These are phyloP conservation scores for Cercospora janseana DNA, from an alignment of 2,329 filamentous ascomycete genomes.

Conservation along the genomic window DNA sequence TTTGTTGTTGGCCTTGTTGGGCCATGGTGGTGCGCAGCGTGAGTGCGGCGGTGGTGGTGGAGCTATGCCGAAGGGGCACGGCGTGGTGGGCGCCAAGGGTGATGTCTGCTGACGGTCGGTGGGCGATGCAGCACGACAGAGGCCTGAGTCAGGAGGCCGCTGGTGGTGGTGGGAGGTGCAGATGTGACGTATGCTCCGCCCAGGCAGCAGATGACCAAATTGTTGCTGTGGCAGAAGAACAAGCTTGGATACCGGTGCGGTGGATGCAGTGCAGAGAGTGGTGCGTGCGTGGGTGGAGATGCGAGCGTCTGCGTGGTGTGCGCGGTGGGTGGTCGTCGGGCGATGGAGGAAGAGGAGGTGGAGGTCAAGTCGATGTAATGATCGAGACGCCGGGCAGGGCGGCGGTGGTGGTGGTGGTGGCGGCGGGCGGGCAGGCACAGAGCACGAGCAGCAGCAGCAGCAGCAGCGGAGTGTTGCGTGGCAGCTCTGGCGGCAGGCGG, in stretches of 20 bases:
- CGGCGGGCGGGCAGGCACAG: not conserved
- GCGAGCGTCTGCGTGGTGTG: slow-evolving; percentile 3
- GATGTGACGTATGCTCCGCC: slow-evolving; percentile 31
- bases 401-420: not conserved
- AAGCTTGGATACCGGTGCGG: slow-evolving; percentile 16
- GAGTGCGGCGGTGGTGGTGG: not conserved
- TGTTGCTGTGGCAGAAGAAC: slow-evolving; percentile 17
- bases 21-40: slow-evolving; percentile 39
- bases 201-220: slow-evolving; percentile 15
- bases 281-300: slow-evolving; percentile 13
- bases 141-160: slow-evolving; percentile 14
- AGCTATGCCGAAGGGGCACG: not conserved
- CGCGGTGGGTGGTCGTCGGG: too few relatives aligned
- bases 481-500: not conserved
- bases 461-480: not conserved
- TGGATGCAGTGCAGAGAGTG: slow-evolving; percentile 17
- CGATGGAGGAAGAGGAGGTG: not conserved
- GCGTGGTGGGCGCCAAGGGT: slow-evolving; percentile 3
- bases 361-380: not conserved
- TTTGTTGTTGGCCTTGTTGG: slow-evolving; percentile 54
- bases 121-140: slow-evolving; percentile 7
- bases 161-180: slow-evolving; percentile 19
- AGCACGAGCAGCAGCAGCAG: not conserved
- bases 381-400: slow-evolving; percentile 4
- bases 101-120: slow-evolving; percentile 9